Evolutionary conservation across 192 early-diverging fungal genomes (phyloP), one percentile per base, ranked within the genome.

Genomic region (Coemansia sp.): DNA sequence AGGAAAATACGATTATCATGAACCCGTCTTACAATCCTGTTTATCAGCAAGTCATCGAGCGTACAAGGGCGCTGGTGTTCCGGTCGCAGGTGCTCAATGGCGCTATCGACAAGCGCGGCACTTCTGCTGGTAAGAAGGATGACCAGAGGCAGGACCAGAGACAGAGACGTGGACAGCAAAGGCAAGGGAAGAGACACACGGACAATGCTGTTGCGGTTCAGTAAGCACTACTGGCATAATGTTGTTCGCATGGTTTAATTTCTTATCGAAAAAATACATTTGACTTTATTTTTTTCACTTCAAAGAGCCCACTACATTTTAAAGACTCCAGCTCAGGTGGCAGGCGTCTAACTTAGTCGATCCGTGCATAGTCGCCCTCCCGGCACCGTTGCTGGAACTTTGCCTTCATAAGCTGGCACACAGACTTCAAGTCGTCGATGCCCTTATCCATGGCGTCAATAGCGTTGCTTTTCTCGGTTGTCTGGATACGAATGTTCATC

Each of bases 41-140:
- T 32, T 95, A 94, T 85, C 94, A 95, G 77, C 93, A 95, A 75
- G 91, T 96, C 64, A 97, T 97, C 74, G 95, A 97, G 84, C 87
- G 92, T 67, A 97, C 95, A 50, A 91, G 90, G 82, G 90, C 90
- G 2, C 84, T 97, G 32, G 89, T 91, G 14, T 96, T 97, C 88
- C 88, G 94, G 58, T 92, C 94, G 32, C 91, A 93, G 72, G 87
- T 96, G 29, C 84, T 96, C 57, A 87, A 91, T 23, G 89, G 87
- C 30, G 89, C 92, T 59, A 93, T 97, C 53, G 94, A 95, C 69
- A 95, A 95, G 92, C 89, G 93, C 51, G 67, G 58, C 54, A 71
- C 33, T 56, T 57, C 71, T 6, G 62, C 70, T 8, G 58, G 54
- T 62, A 82, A 74, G 74, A 76, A 74, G 73, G 66, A 68, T 33